Evolutionary conservation across 441 rosid genomes (phyloP), one percentile per base, ranked within the genome.

Genomic region (Flueggea neowawraea): DNA sequence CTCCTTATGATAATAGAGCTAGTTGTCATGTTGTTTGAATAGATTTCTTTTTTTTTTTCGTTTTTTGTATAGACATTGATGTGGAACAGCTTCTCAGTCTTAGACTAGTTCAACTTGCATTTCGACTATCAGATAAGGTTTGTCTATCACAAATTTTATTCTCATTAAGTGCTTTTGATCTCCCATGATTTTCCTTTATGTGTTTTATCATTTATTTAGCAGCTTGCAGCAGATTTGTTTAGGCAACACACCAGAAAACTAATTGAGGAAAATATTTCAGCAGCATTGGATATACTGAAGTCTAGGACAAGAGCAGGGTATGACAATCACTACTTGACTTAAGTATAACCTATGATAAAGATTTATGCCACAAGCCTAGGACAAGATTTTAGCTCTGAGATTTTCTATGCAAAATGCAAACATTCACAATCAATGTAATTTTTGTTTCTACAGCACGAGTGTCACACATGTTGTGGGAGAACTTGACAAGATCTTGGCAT

Each of bases 151-250:
- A 15, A 39, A 6, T 56, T 62, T 17, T 51, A 33, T 16, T 22
- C 44, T n/a, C 28, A 22, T 22, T 22, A 22, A 56, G 52, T n/a
- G 49, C 36, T 13, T 11, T 51, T 57, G 56, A 60, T 4, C 43
- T 31, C 52, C 56, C 32, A 55, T 43, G 43, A 49, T 52, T 57
- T 44, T 63, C 58, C 48, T 64, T 69, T 52, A 71, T 61, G 31
- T 60, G 4, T 44, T 57, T 59, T 52, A 31, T 16, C 74, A 5
- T 66, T 48, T 68, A 65, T 62, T 17, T 61, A 68, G 61, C 87
- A 95, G 99, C 90, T 90, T 73, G 98, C 99, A 55, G 86, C 84
- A 75, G 97, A 95, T 60, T 64, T 88, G 58, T 82, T 95, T 63
- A 79, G 87, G 83, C 93, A 79, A 67, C 90, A 78, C 66, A 68